phyloP scores from a whole-genome alignment of 225 moss, liverwort and hornwort species.

The Ulota crispa region DNA sequence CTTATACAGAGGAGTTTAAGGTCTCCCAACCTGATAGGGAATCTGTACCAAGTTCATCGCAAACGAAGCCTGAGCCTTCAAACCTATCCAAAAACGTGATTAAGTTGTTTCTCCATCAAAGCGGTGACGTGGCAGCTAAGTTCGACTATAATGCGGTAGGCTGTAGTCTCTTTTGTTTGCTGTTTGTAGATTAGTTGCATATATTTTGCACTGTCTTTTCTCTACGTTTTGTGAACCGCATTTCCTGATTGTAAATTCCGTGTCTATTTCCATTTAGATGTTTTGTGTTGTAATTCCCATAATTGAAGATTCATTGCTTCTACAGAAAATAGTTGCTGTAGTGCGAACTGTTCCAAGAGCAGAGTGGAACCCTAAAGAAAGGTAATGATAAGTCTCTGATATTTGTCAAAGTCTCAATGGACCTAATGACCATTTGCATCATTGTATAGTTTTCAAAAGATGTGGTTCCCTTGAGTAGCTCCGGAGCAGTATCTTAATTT shows the following conservation, averaged over 20 bases:
- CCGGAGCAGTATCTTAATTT: constrained; percentile 14
- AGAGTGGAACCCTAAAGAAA: constrained; percentile 75
- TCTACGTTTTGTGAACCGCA: neutral
- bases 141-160: constrained; percentile 79
- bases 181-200: constrained; percentile 12
- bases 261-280: constrained; percentile 14
- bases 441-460: constrained; percentile 9
- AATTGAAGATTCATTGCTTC: constrained; percentile 23
- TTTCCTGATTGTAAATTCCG: constrained; percentile 11
- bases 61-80: constrained; percentile 40
- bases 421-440: constrained; percentile 5
- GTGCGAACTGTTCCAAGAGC: constrained; percentile 70
- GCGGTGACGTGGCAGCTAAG: constrained; percentile 85
- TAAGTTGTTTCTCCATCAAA: constrained; percentile 64
- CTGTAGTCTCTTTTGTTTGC: constrained; percentile 2
- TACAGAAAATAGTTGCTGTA: constrained; percentile 72
- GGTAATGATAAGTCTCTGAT: constrained; percentile 39
- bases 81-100: constrained; percentile 39
- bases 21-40: constrained; percentile 45
- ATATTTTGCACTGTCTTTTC: constrained; percentile 11
- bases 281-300: neutral
- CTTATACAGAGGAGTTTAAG: constrained; percentile 42
- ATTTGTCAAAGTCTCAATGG: constrained; percentile 7
- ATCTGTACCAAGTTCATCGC: constrained; percentile 35
- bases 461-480: neutral